These are phyloP conservation scores for Solanum hybrid DNA, from an alignment of 305 asterid genomes.

Conservation along the genomic window DNA sequence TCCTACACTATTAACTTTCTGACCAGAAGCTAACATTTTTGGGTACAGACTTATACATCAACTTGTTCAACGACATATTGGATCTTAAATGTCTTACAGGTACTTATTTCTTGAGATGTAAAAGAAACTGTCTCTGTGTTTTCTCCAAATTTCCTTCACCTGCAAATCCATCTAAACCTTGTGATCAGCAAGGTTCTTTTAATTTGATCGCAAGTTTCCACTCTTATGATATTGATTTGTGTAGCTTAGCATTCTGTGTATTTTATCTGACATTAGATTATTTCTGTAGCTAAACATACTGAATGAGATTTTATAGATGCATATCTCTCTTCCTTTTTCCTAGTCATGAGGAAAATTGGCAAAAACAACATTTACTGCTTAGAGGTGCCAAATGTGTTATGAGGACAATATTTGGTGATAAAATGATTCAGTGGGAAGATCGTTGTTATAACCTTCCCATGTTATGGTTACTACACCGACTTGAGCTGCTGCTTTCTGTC, in stretches of 20 bases:
- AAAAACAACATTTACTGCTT: not conserved
- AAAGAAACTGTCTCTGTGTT: not conserved
- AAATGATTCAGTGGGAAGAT: not conserved
- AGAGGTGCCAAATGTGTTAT: not conserved
- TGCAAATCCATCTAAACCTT: not conserved
- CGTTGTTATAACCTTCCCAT: not conserved
- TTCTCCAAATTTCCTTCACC: not conserved
- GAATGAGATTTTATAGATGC: not conserved
- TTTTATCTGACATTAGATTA: not conserved
- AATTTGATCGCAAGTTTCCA: not conserved
- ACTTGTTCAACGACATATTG: constrained; percentile 53
- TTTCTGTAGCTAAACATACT: not conserved
- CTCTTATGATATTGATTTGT: not conserved
- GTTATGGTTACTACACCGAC: not conserved
- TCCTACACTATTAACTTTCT: not conserved
- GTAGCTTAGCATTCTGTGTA: not conserved
- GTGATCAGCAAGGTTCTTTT: not conserved
- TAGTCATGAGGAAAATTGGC: not conserved
- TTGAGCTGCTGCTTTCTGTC: not conserved
- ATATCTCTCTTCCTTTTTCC: not conserved
- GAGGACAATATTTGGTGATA: not conserved
- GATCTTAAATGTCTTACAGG: constrained; percentile 55
- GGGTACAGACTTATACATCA: constrained; percentile 39
- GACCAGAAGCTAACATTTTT: not conserved
- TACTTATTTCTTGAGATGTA: constrained; percentile 10